phyloP scores from a whole-genome alignment of 1,284 basidiomycete species.

The Apiotrichum gamsii region DNA sequence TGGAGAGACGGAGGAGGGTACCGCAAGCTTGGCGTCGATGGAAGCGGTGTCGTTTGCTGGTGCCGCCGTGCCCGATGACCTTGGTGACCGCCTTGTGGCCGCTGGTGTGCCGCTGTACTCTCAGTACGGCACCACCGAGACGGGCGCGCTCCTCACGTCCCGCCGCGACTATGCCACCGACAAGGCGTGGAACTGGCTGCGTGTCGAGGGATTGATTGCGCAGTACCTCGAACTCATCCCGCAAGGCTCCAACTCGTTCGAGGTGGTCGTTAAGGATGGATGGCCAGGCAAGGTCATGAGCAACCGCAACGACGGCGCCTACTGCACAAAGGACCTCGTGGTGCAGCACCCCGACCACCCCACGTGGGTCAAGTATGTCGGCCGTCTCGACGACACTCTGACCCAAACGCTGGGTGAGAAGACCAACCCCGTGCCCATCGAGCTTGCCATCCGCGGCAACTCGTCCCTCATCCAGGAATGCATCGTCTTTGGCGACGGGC shows the following conservation, averaged over 20 bases:
- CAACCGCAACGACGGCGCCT: conserved; percentile 57
- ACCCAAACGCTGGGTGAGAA: conserved; percentile 53
- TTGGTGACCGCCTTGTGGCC: conserved; percentile 55
- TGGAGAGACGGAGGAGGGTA: conserved; percentile 53
- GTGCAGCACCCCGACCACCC: conserved; percentile 49
- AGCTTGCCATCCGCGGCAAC: conserved; percentile 43
- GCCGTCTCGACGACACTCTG: conserved; percentile 57
- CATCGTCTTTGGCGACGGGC: conserved; percentile 57
- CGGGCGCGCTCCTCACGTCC: conserved; percentile 48
- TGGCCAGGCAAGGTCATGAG: conserved; percentile 55
- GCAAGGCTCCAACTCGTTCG: conserved; percentile 50
- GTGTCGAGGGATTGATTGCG: conserved; percentile 45
- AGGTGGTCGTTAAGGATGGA: conserved; percentile 55
- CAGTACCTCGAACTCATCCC: conserved; percentile 52
- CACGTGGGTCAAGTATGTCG: conserved; percentile 55
- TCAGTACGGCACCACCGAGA: conserved; percentile 53
- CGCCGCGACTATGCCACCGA: conserved; percentile 53
- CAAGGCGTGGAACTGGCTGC: conserved; percentile 59
- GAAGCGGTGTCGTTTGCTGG: conserved; percentile 51
- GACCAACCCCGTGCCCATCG: conserved; percentile 53
- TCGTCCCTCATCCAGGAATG: conserved; percentile 51
- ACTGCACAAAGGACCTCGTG: conserved; percentile 58
- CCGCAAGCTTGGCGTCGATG: conserved; percentile 50
- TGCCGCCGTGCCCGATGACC: conserved; percentile 48
- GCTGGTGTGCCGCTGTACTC: conserved; percentile 55